Base-by-base conservation (phyloP, 108 stramenopile species). In the Skeletonema potamos region DNA sequence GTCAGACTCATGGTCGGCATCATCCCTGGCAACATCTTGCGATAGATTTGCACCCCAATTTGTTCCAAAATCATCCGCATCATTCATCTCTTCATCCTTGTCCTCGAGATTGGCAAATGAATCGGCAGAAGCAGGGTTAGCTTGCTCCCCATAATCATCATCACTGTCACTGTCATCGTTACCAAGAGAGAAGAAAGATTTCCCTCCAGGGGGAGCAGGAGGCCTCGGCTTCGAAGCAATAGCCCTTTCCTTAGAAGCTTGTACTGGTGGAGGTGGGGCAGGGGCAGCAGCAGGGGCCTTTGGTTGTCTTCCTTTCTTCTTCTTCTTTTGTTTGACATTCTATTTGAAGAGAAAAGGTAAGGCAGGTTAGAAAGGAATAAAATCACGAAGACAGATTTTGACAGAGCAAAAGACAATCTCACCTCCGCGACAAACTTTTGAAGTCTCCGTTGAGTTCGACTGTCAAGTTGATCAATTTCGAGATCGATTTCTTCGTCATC, bases 401-500 rank as follows among this genome's bases (percentile, higher is more conserved):
- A 32, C 11, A 39, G 69, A 54, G 30, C 55, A 63, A 55, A 36
- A 54, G 20, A n/a, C n/a, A n/a, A 74, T 70, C 93, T 89, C 85
- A 95, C 93, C 93, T 95, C 89, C 46, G 70, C 80, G 29, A 95
- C 88, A 59, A 85, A 89, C 27, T 82, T 75, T 64, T 85, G 82
- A 30, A 95, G 84, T 74, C 88, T 92, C 27, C 91, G 79, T 73
- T 92, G 93, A 5, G 93, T 92, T 27, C 24, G 67, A 13, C 81
- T 85, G 61, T 90, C 88, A 37, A 95, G 87, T 46, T 82, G 81
- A 61, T 95, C 93, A 67, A 92, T 88, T 43, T 92, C 93, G n/a
- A 95, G 79, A 72, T 95, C 93, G 54, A 95, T 95, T 63, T 87
- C 85, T 72, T 81, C 80, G 30, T 92, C 93, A 65, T 90, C 93